These are phyloP conservation scores for Pisolithus thermaeus DNA, from an alignment of 1,284 basidiomycete species.

Conservation along the genomic window DNA sequence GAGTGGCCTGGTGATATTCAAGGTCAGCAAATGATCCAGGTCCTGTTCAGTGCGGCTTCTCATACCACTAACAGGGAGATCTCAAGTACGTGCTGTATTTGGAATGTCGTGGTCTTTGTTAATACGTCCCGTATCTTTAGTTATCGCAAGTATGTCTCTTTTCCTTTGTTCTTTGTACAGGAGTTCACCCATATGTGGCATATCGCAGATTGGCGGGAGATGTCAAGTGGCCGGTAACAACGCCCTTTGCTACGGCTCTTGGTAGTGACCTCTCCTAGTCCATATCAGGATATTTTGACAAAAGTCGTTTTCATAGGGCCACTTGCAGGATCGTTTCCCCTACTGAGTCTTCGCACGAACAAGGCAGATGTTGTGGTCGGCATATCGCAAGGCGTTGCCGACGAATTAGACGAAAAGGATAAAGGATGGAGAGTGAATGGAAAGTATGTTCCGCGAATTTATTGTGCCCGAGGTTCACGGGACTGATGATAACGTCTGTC, in stretches of 20 bases:
- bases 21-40: conserved; percentile 39
- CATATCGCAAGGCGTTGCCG: conserved; percentile 57
- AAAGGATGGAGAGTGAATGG: conserved; percentile 81
- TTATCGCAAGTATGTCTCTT: conserved; percentile 68
- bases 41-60: background rate
- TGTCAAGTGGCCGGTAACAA: conserved; percentile 83
- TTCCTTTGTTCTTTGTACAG: conserved; percentile 7
- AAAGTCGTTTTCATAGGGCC: conserved; percentile 46
- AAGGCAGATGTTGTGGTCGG: conserved; percentile 95
- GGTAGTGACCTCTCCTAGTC: conserved; percentile 40
- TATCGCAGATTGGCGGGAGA: conserved; percentile 78
- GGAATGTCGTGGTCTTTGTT: background rate
- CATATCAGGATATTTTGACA: conserved; percentile 4
- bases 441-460: conserved; percentile 46
- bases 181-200: conserved; percentile 18
- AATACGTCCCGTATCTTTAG: conserved; percentile 28
- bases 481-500: background rate
- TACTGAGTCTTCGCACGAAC: conserved; percentile 87
- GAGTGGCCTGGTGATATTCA: conserved; percentile 87
- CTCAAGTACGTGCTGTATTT: conserved; percentile 57
- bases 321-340: conserved; percentile 71
- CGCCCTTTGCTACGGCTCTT: conserved; percentile 73
- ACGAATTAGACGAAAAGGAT: conserved; percentile 60
- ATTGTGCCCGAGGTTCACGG: background rate
- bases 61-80: conserved; percentile 58